Percentiles rank a stretch among this genome's conserved stretches.
Conservation (phyloP, 768 basidiomycete genomes). For the Dioszegia crocea region DNA sequence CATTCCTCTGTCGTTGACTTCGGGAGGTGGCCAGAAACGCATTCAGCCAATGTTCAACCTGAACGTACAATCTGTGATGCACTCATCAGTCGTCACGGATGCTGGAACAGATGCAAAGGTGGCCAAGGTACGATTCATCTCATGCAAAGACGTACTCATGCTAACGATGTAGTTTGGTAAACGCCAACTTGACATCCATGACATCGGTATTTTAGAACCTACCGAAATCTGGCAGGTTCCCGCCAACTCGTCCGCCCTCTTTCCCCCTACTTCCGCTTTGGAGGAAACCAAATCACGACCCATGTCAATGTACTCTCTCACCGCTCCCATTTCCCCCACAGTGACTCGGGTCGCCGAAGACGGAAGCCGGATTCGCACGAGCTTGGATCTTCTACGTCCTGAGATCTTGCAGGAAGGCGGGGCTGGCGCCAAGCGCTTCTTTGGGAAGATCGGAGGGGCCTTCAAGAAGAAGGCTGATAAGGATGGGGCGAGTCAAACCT, state of each 20-base stretch:
- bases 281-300: constrained; percentile 16
- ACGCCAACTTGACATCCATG: constrained; percentile 40
- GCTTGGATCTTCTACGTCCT: constrained; percentile 25
- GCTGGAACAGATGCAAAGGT: constrained; percentile 48
- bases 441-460: constrained; percentile 35
- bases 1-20: background rate
- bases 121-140: constrained; percentile 40
- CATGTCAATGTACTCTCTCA: constrained; percentile 28
- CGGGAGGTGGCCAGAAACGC: constrained; percentile 23
- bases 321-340: constrained; percentile 30
- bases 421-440: constrained; percentile 33
- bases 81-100: constrained; percentile 46
- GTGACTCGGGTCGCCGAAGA: constrained; percentile 18
- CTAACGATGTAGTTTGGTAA: constrained; percentile 38
- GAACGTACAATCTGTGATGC: constrained; percentile 48
- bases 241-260: background rate
- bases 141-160: background rate
- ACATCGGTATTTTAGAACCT: constrained; percentile 44
- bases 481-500: background rate
- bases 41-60: constrained; percentile 49
- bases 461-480: constrained; percentile 42
- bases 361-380: constrained; percentile 3
- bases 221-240: constrained; percentile 36
- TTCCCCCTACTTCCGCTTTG: background rate
- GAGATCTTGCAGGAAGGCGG: constrained; percentile 26